Evolutionary conservation across 2,329 filamentous ascomycete species (phyloP).

Genomic region (Trichoderma sp.): DNA sequence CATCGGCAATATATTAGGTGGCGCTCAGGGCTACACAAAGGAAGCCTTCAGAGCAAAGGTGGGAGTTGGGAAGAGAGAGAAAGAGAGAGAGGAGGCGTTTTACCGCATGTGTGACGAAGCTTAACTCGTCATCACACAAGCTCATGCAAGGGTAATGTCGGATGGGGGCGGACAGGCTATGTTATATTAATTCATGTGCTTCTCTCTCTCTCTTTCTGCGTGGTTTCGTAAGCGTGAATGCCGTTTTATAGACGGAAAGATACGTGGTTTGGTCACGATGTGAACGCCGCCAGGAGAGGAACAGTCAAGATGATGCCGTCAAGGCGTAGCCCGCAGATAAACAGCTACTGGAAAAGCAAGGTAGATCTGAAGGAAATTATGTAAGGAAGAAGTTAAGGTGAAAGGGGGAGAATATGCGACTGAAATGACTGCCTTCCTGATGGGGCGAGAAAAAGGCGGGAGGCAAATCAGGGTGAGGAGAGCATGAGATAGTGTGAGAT

Average conservation of each 20-base stretch:
- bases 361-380: background rate
- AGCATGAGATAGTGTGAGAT: background rate
- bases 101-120: conserved; percentile 13
- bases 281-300: background rate
- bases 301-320: background rate
- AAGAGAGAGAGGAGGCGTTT: background rate
- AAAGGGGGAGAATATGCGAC: background rate
- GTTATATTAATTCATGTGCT: background rate
- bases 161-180: background rate
- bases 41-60: background rate
- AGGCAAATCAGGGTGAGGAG: background rate
- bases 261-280: background rate
- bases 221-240: background rate
- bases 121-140: conserved; percentile 17
- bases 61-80: background rate
- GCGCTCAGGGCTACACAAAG: conserved; percentile 9
- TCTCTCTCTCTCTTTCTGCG: background rate
- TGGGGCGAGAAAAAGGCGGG: background rate
- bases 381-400: background rate
- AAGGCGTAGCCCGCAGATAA: background rate
- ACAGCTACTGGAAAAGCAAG: background rate
- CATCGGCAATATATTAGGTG: conserved; percentile 28
- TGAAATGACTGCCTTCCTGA: background rate
- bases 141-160: background rate
- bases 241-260: background rate